Evolutionary conservation across 192 early-diverging fungal species (phyloP).

Genomic region (Entomortierella beljakovae): DNA sequence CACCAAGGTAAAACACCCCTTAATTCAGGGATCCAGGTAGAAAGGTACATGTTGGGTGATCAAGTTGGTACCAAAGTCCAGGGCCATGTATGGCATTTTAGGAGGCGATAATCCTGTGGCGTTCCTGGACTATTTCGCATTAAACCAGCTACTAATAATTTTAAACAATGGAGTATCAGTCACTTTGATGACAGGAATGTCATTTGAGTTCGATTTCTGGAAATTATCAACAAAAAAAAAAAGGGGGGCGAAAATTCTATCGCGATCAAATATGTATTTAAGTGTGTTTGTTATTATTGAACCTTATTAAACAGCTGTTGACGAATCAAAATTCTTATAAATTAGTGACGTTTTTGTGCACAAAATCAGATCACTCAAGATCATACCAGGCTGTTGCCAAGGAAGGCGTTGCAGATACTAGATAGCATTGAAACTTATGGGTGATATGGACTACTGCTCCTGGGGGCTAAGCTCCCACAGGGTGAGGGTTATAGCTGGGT

Average conservation of each 20-base stretch:
- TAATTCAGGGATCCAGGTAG: too few species aligned
- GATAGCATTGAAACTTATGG: not conserved
- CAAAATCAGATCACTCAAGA: not conserved
- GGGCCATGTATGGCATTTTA: too few species aligned
- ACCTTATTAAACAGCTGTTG: not conserved
- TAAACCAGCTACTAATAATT: too few species aligned
- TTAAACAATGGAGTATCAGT: too few species aligned
- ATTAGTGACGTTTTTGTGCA: constrained; percentile 11
- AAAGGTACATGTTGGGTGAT: too few species aligned
- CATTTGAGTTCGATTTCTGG: too few species aligned
- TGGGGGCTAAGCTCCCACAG: not conserved
- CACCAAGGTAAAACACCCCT: too few species aligned
- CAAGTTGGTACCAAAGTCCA: too few species aligned
- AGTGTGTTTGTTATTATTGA: too few species aligned
- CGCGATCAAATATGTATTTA: not conserved
- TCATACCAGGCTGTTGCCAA: constrained; percentile 11
- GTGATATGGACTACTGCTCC: not conserved
- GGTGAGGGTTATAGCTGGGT: not conserved
- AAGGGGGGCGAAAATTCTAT: not conserved
- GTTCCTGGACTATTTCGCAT: too few species aligned
- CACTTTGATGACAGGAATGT: too few species aligned
- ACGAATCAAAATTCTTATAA: constrained; percentile 15
- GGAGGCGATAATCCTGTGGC: too few species aligned
- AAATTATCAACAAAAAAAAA: not conserved
- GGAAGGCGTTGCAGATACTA: not conserved